Percentiles rank a stretch among this genome's conserved stretches.
phyloP scores from a whole-genome alignment of 1,284 basidiomycete species.

The Coniophora puteana region DNA sequence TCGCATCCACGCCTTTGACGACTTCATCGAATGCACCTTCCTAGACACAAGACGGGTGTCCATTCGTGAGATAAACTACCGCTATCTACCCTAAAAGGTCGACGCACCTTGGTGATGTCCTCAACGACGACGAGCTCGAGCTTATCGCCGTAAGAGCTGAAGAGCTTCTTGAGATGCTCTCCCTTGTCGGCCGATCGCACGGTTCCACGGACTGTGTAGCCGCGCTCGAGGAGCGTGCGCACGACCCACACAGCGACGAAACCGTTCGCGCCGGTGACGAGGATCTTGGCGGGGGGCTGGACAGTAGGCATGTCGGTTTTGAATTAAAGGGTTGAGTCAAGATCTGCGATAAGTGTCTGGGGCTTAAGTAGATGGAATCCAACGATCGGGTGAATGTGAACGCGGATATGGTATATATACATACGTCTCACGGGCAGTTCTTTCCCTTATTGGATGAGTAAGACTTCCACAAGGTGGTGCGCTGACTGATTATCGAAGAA shows the following conservation, averaged over 20 bases:
- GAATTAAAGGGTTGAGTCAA: slow-evolving; percentile 1
- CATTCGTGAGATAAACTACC: not conserved
- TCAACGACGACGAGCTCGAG: slow-evolving; percentile 43
- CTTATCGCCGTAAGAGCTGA: slow-evolving; percentile 35
- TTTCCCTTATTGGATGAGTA: too few species aligned
- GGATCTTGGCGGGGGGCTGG: slow-evolving; percentile 31
- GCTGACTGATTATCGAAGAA: too few species aligned
- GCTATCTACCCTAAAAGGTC: too few species aligned
- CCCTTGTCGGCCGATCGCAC: slow-evolving; percentile 40
- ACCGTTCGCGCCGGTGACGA: slow-evolving; percentile 37
- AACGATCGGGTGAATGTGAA: too few species aligned
- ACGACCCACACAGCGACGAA: slow-evolving; percentile 36
- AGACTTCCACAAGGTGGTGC: too few species aligned
- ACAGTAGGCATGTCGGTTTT: slow-evolving; percentile 41
- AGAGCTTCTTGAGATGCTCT: slow-evolving; percentile 36
- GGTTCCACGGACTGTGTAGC: slow-evolving; percentile 44
- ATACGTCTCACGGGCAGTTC: too few species aligned
- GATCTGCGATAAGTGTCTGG: too few species aligned
- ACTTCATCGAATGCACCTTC: slow-evolving; percentile 62
- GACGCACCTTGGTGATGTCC: slow-evolving; percentile 42
- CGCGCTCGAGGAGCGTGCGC: slow-evolving; percentile 27
- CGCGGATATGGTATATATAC: too few species aligned
- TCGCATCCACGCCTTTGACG: slow-evolving; percentile 58
- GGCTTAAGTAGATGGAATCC: too few species aligned
- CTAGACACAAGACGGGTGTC: slow-evolving; percentile 25